Conservation (phyloP, 2,329 filamentous ascomycete species). For the Alternaria postmessia region DNA sequence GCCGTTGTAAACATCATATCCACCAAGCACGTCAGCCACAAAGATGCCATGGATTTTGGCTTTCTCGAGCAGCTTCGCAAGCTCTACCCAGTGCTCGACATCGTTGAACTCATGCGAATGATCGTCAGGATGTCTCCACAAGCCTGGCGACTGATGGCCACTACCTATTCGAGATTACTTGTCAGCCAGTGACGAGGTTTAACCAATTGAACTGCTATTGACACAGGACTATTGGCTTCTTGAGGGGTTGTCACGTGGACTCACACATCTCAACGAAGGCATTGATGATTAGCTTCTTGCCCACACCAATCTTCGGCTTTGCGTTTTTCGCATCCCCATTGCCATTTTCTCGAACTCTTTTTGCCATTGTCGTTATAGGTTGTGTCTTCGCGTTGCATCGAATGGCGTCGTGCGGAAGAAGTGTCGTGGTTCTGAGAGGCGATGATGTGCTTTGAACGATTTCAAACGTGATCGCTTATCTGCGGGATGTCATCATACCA, state of each 20-base stretch:
- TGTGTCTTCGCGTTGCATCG: conserved; percentile 9
- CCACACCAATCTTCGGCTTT: conserved; percentile 22
- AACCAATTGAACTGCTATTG: neutral
- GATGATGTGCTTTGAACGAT: conserved; percentile 39
- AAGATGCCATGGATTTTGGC: conserved; percentile 54
- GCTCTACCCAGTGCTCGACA: conserved; percentile 48
- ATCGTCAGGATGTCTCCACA: conserved; percentile 72
- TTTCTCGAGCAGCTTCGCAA: conserved; percentile 50
- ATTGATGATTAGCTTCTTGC: conserved; percentile 52
- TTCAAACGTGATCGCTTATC: conserved; percentile 42
- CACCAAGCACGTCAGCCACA: conserved; percentile 58
- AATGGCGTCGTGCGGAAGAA: conserved; percentile 29
- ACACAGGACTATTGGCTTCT: neutral
- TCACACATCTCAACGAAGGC: conserved; percentile 55
- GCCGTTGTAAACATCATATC: conserved; percentile 74
- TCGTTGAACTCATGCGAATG: conserved; percentile 65
- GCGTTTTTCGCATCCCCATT: conserved; percentile 27
- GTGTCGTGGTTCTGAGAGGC: conserved; percentile 14
- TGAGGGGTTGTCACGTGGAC: conserved; percentile 9
- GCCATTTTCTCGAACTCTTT: conserved; percentile 19
- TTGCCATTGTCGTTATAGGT: conserved; percentile 11
- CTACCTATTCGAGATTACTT: conserved; percentile 27
- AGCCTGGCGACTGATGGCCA: conserved; percentile 58
- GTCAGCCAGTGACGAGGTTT: neutral
- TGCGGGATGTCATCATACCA: conserved; percentile 4